These are phyloP conservation scores for Lactarius pseudohatsudake DNA, from an alignment of 768 basidiomycete genomes.

Conservation along the genomic window DNA sequence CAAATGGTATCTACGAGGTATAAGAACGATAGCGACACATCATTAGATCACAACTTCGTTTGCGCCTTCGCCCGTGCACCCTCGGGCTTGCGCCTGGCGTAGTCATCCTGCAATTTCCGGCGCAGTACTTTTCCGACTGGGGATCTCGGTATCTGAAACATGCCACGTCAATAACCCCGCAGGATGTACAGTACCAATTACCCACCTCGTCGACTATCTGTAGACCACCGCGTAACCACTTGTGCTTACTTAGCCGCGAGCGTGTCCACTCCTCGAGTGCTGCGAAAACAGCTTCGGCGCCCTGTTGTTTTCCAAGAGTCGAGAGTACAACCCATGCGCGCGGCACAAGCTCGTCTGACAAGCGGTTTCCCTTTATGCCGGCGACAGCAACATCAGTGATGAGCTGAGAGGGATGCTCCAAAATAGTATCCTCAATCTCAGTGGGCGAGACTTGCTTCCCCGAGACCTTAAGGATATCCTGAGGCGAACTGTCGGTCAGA, in stretches of 20 bases:
- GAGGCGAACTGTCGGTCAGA: background rate
- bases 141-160: slow-evolving; percentile 63
- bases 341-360: slow-evolving; percentile 70
- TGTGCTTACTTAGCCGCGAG: slow-evolving; percentile 66
- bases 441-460: slow-evolving; percentile 78
- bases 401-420: slow-evolving; percentile 51
- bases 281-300: slow-evolving; percentile 40
- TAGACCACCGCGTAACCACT: slow-evolving; percentile 75
- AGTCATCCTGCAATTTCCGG: slow-evolving; percentile 54
- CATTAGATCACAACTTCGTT: slow-evolving; percentile 7
- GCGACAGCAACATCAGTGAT: slow-evolving; percentile 69
- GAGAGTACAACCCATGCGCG: slow-evolving; percentile 79
- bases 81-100: background rate
- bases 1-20: background rate
- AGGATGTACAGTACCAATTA: background rate
- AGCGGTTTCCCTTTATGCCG: slow-evolving; percentile 70
- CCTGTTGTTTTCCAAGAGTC: slow-evolving; percentile 49
- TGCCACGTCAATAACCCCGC: background rate
- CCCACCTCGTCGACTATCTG: slow-evolving; percentile 60
- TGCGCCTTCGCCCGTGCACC: background rate
- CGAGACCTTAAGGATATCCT: slow-evolving; percentile 81
- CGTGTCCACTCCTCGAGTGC: slow-evolving; percentile 61
- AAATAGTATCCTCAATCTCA: slow-evolving; percentile 70
- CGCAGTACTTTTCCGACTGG: slow-evolving; percentile 73
- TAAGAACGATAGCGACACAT: background rate